Conservation (phyloP, 257 asterid genomes). For the Ballota nigra region DNA sequence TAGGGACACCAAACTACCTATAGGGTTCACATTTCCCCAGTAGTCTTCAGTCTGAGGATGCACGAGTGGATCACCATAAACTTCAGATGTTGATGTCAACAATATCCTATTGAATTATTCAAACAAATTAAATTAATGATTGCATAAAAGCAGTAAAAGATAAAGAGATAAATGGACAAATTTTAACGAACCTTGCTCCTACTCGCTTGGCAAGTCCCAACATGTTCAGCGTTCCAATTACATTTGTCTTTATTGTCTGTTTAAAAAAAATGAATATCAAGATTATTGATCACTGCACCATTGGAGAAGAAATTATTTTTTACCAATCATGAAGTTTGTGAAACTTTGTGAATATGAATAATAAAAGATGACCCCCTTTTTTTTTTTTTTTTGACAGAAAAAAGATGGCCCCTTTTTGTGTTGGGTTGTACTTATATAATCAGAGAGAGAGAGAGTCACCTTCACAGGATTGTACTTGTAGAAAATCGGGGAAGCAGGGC, state of each 20-base stretch:
- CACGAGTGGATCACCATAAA: conserved; percentile 90
- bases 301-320: background rate
- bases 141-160: background rate
- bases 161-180: background rate
- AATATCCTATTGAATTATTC: conserved; percentile 53
- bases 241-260: conserved; percentile 96
- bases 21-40: conserved; percentile 99
- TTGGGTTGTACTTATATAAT: too few species aligned
- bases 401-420: too few species aligned
- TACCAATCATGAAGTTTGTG: background rate
- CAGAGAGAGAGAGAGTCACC: conserved; percentile 38
- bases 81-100: conserved; percentile 96
- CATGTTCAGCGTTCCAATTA: conserved; percentile 95
- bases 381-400: too few species aligned
- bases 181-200: conserved; percentile 76
- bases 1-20: conserved; percentile 45
- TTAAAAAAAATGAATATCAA: background rate
- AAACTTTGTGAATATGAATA: background rate
- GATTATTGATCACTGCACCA: background rate
- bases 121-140: background rate
- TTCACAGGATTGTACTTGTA: conserved; percentile 96
- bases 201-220: conserved; percentile 98
- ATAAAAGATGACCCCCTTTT: background rate
- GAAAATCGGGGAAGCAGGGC: conserved; percentile 99
- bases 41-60: conserved; percentile 97